A percentile compares a stretch with the other conserved stretches of the same genome.
phyloP scores from a whole-genome alignment of 345 rosid species.

The Arabidopsis arenosa region DNA sequence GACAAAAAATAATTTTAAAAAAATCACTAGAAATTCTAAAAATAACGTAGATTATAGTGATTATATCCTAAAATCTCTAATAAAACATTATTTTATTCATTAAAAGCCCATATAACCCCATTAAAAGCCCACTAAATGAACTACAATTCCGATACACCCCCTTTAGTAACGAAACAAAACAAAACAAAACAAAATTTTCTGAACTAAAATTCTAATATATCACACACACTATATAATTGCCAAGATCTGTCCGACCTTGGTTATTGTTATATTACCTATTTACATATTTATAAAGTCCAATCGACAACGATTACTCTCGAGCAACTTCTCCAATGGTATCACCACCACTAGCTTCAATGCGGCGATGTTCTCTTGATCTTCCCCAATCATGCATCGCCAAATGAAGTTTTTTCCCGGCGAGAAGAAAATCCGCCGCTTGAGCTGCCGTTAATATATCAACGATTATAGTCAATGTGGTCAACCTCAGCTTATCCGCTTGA shows the following conservation, averaged over 20 bases:
- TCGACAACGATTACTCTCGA: background rate
- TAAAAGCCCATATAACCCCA: too few species aligned
- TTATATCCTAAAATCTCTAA: too few species aligned
- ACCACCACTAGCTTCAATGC: slow-evolving; percentile 22
- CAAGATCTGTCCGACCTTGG: slow-evolving; percentile 11
- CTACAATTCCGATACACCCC: too few species aligned
- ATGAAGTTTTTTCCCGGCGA: slow-evolving; percentile 49
- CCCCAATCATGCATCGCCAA: slow-evolving; percentile 54
- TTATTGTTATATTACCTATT: background rate
- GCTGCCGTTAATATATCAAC: slow-evolving; percentile 39
- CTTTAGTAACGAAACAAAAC: too few species aligned
- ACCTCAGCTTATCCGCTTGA: slow-evolving; percentile 54
- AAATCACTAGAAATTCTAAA: too few species aligned
- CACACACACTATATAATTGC: background rate
- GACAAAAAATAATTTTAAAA: too few species aligned
- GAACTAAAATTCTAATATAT: background rate
- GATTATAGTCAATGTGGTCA: slow-evolving; percentile 42
- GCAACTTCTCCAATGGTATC: background rate
- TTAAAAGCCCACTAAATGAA: too few species aligned
- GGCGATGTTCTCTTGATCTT: slow-evolving; percentile 42
- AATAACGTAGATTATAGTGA: too few species aligned
- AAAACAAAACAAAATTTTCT: background rate
- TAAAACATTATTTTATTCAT: too few species aligned
- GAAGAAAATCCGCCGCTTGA: slow-evolving; percentile 51
- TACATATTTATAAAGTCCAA: background rate